These are phyloP conservation scores for Nitzschia sp. DNA, from an alignment of 108 stramenopile species.

Conservation along the genomic window DNA sequence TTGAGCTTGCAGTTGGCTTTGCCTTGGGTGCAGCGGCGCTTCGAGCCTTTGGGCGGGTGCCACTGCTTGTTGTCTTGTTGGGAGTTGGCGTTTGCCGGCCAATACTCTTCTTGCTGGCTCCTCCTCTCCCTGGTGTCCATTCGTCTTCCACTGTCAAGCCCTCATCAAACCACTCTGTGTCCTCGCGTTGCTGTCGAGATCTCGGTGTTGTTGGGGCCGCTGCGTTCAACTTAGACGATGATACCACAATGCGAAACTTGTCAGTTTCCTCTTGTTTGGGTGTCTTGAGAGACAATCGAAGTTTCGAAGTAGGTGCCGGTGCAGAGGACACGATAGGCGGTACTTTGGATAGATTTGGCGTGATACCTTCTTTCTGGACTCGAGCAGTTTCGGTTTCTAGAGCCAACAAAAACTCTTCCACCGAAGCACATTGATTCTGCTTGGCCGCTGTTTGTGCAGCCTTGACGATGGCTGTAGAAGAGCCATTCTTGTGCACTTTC, in stretches of 20 bases:
- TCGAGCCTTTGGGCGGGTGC: neutral
- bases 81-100: neutral
- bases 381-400: slow-evolving; percentile 24
- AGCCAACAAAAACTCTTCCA: slow-evolving; percentile 27
- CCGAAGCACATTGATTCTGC: slow-evolving; percentile 10
- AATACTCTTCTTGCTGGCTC: neutral
- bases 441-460: slow-evolving; percentile 18
- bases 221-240: slow-evolving; percentile 15
- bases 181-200: slow-evolving; percentile 13
- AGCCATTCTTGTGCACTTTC: slow-evolving; percentile 8
- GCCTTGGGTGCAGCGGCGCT: neutral
- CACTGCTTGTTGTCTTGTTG: neutral
- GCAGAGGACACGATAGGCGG: neutral
- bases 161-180: slow-evolving; percentile 28
- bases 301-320: neutral
- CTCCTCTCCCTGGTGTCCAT: slow-evolving; percentile 19
- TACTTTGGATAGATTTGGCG: slow-evolving; percentile 1
- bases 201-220: neutral
- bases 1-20: slow-evolving; percentile 4
- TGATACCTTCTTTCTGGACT: slow-evolving; percentile 20
- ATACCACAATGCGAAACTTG: slow-evolving; percentile 25
- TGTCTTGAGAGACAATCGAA: slow-evolving; percentile 7
- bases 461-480: slow-evolving; percentile 12
- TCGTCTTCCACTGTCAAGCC: slow-evolving; percentile 22
- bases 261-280: neutral